These are phyloP conservation scores for Nannochloropsis gaditana DNA, from an alignment of 108 stramenopile species.

Conservation along the genomic window DNA sequence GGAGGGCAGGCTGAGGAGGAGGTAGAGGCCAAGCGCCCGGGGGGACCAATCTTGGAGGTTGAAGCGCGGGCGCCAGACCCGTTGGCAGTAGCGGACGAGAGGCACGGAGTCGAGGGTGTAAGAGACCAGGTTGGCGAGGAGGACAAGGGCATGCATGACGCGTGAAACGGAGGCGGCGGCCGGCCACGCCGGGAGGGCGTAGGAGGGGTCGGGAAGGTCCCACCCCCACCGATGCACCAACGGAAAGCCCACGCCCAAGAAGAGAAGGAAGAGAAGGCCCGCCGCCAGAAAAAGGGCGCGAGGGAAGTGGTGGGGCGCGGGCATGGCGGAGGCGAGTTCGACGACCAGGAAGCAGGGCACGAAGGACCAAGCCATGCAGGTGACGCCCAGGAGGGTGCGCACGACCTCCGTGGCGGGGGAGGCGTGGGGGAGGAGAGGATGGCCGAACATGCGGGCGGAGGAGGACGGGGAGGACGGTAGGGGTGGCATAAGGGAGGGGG, in stretches of 20 bases:
- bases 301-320: neutral
- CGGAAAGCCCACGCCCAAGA: neutral
- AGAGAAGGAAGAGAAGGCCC: neutral
- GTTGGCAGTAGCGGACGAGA: neutral
- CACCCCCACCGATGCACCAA: conserved; percentile 18
- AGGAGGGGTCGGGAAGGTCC: conserved; percentile 14
- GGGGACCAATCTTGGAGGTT: neutral
- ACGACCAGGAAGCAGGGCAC: conserved; percentile 22
- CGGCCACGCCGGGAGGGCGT: neutral
- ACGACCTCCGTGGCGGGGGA: neutral
- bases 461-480: neutral
- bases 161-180: neutral
- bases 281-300: neutral
- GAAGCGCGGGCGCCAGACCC: conserved; percentile 9
- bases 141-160: conserved; percentile 15
- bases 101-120: conserved; percentile 18
- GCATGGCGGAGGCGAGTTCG: conserved; percentile 20
- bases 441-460: neutral
- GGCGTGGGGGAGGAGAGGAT: neutral
- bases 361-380: neutral
- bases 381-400: neutral
- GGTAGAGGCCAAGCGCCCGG: neutral
- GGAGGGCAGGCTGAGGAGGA: neutral
- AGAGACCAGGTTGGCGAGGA: conserved; percentile 20
- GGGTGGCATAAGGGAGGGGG: neutral